A percentile compares a stretch with the other conserved stretches of the same genome.
phyloP scores from a whole-genome alignment of 2,329 filamentous ascomycete species.

The Fusarium papillatum region DNA sequence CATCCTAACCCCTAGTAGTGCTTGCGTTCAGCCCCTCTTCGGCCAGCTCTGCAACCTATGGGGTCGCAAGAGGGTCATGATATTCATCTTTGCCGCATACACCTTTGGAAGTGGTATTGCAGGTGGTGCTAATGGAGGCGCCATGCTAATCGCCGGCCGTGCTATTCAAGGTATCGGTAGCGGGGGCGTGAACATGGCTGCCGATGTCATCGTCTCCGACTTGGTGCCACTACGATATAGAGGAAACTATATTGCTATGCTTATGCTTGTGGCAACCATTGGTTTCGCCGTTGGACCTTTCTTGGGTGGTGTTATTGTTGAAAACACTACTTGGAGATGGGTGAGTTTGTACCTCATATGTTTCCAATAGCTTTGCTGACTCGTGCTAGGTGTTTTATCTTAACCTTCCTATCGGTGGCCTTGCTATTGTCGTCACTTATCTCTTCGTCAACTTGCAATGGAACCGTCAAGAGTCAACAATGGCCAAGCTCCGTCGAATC shows the following conservation, averaged over 20 bases:
- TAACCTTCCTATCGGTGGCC: constrained; percentile 55
- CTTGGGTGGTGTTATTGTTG: constrained; percentile 45
- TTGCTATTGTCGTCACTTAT: constrained; percentile 46
- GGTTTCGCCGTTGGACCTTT: constrained; percentile 52
- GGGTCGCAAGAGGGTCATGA: constrained; percentile 59
- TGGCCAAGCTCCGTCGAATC: constrained; percentile 50
- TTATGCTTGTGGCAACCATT: constrained; percentile 50
- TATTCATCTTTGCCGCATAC: constrained; percentile 60
- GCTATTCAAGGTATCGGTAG: constrained; percentile 58
- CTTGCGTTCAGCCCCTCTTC: constrained; percentile 60
- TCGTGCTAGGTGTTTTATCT: constrained; percentile 56
- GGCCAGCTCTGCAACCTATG: constrained; percentile 67
- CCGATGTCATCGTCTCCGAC: constrained; percentile 55
- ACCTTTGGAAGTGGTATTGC: constrained; percentile 63
- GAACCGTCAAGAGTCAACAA: constrained; percentile 35
- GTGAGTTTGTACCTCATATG: constrained; percentile 5
- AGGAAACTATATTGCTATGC: constrained; percentile 55
- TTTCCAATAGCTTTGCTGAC: neutral
- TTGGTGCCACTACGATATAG: constrained; percentile 63
- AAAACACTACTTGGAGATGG: constrained; percentile 56
- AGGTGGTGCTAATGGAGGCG: constrained; percentile 55
- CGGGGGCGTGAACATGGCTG: constrained; percentile 47
- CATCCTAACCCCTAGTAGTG: constrained; percentile 21
- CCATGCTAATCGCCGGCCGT: constrained; percentile 58
- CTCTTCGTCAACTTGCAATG: constrained; percentile 55